phyloP scores from a whole-genome alignment of 225 moss, liverwort and hornwort species.

The Anthoceros angustus region DNA sequence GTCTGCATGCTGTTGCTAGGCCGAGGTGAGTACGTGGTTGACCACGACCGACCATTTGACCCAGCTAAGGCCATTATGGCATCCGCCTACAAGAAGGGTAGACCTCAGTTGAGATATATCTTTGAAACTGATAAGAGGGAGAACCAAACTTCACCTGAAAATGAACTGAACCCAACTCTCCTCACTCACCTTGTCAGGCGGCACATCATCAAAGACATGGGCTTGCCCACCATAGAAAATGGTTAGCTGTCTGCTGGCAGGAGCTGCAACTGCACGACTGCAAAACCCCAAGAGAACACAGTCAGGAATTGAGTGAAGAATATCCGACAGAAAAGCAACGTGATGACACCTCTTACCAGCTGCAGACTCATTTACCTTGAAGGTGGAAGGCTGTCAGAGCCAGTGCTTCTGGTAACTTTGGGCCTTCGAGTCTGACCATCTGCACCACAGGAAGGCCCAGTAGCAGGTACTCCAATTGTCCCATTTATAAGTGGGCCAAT shows the following conservation, averaged over 20 bases:
- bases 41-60: constrained; percentile 93
- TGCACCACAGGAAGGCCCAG: constrained; percentile 57
- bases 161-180: neutral
- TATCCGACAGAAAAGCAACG: too few species aligned
- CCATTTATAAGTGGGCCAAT: constrained; percentile 42
- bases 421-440: constrained; percentile 41
- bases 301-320: neutral
- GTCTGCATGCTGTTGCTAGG: constrained; percentile 49
- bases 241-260: constrained; percentile 82
- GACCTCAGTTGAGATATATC: neutral
- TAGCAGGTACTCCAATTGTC: constrained; percentile 32
- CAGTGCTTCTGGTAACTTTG: constrained; percentile 47
- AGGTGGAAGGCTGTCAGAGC: constrained; percentile 46
- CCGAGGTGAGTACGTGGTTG: constrained; percentile 77
- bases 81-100: constrained; percentile 30
- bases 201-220: constrained; percentile 93
- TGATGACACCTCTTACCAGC: too few species aligned
- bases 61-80: constrained; percentile 81
- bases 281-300: neutral
- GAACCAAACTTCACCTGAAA: neutral
- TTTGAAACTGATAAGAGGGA: constrained; percentile 6
- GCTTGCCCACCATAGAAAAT: constrained; percentile 97
- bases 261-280: constrained; percentile 60
- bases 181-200: constrained; percentile 62
- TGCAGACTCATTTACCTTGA: constrained; percentile 27